Evolutionary conservation across 2,329 filamentous ascomycete genomes (phyloP).

Genomic region (Dothistroma pini): DNA sequence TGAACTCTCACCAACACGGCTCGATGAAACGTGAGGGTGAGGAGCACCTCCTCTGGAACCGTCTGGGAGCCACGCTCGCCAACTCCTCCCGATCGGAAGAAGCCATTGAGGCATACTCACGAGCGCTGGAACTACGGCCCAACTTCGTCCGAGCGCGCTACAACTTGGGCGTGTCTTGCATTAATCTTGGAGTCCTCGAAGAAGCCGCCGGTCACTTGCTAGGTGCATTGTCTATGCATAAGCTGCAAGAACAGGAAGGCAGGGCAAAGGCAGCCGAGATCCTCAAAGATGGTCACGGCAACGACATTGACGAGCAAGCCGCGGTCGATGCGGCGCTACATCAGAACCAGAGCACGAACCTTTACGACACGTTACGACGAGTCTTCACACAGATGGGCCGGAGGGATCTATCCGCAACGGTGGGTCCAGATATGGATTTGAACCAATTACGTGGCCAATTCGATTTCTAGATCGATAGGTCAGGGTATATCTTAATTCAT

Average conservation of each 20-base stretch:
- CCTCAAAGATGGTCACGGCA: constrained; percentile 55
- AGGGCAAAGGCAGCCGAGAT: constrained; percentile 80
- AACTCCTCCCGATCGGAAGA: constrained; percentile 93
- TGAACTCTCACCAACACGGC: constrained; percentile 80
- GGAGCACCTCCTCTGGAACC: constrained; percentile 94
- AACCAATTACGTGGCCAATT: constrained; percentile 85
- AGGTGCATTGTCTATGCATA: constrained; percentile 91
- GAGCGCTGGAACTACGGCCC: constrained; percentile 80
- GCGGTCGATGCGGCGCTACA: constrained; percentile 82
- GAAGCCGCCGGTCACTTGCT: constrained; percentile 92
- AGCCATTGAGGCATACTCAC: constrained; percentile 93
- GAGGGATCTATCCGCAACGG: constrained; percentile 80
- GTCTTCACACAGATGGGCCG: constrained; percentile 98
- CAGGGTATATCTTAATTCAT: background rate
- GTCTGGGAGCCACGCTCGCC: constrained; percentile 89
- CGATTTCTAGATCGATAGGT: constrained; percentile 63
- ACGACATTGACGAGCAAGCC: constrained; percentile 58
- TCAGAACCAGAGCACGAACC: constrained; percentile 94
- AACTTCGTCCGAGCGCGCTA: constrained; percentile 98
- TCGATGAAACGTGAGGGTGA: constrained; percentile 79
- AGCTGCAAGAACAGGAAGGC: constrained; percentile 81
- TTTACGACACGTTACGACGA: constrained; percentile 88
- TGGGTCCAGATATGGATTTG: constrained; percentile 85
- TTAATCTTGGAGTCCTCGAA: constrained; percentile 93
- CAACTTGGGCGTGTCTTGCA: constrained; percentile 93